phyloP scores from a whole-genome alignment of 2,329 filamentous ascomycete species.

The Alternaria brassicicola region DNA sequence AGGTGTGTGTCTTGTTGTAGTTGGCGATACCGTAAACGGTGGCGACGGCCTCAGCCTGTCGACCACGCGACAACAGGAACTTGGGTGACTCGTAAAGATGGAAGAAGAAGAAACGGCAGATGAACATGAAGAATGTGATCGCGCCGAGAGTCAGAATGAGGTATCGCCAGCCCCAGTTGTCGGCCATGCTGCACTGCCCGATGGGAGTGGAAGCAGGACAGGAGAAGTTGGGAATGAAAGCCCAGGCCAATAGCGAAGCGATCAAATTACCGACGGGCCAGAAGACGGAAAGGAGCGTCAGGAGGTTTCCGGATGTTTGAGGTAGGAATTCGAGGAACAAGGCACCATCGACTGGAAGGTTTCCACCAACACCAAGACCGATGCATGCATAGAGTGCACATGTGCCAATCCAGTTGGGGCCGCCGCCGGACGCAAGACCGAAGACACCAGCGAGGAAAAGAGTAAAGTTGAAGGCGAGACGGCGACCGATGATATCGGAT shows the following conservation, averaged over 20 bases:
- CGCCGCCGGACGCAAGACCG: slow-evolving; percentile 72
- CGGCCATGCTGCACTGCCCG: slow-evolving; percentile 54
- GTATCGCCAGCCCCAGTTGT: slow-evolving; percentile 76
- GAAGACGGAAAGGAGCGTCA: slow-evolving; percentile 83
- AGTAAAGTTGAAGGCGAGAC: slow-evolving; percentile 80
- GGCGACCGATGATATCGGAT: slow-evolving; percentile 78
- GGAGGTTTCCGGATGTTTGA: slow-evolving; percentile 71
- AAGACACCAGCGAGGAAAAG: slow-evolving; percentile 77
- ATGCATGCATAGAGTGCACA: slow-evolving; percentile 50
- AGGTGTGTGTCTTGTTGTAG: slow-evolving; percentile 62
- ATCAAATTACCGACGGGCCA: slow-evolving; percentile 84
- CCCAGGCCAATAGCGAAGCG: slow-evolving; percentile 71
- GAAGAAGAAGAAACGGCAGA: slow-evolving; percentile 79
- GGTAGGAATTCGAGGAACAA: slow-evolving; percentile 86
- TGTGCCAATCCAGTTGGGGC: slow-evolving; percentile 66
- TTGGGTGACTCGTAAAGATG: slow-evolving; percentile 86
- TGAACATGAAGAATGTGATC: slow-evolving; percentile 77
- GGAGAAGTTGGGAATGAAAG: slow-evolving; percentile 72
- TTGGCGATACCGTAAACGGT: slow-evolving; percentile 79
- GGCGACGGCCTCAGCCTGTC: slow-evolving; percentile 78
- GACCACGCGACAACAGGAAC: slow-evolving; percentile 76
- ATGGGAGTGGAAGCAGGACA: slow-evolving; percentile 40
- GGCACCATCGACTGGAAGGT: slow-evolving; percentile 78
- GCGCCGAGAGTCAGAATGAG: slow-evolving; percentile 74
- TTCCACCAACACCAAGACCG: slow-evolving; percentile 62